Percentiles rank a stretch among this genome's conserved stretches.
Evolutionary conservation across 2,329 filamentous ascomycete genomes (phyloP).

Genomic region (Curvularia sp.): DNA sequence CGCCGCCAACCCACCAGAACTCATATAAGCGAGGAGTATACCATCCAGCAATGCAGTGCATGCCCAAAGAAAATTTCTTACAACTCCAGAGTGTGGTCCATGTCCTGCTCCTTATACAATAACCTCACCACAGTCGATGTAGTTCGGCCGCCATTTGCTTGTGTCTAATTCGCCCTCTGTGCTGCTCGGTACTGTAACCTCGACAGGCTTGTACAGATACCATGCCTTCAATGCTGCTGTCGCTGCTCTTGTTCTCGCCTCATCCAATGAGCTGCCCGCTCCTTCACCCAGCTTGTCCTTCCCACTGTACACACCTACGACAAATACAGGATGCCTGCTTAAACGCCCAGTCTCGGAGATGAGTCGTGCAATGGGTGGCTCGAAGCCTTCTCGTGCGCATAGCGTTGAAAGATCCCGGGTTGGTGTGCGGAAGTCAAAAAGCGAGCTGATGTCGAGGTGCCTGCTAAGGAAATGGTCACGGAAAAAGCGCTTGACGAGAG

Average conservation of each 20-base stretch:
- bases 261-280: slow-evolving; percentile 77
- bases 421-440: slow-evolving; percentile 87
- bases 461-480: slow-evolving; percentile 82
- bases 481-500: slow-evolving; percentile 82
- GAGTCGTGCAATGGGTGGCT: slow-evolving; percentile 82
- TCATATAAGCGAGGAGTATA: slow-evolving; percentile 30
- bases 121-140: slow-evolving; percentile 66
- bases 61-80: slow-evolving; percentile 13
- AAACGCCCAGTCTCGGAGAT: slow-evolving; percentile 88
- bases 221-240: slow-evolving; percentile 89
- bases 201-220: slow-evolving; percentile 89
- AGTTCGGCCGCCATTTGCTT: slow-evolving; percentile 61
- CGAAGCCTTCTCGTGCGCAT: slow-evolving; percentile 89
- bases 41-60: slow-evolving; percentile 19
- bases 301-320: slow-evolving; percentile 93
- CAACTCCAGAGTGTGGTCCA: slow-evolving; percentile 31
- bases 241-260: slow-evolving; percentile 79
- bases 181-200: slow-evolving; percentile 61
- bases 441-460: slow-evolving; percentile 73
- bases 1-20: slow-evolving; percentile 5
- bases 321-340: slow-evolving; percentile 86
- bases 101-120: slow-evolving; percentile 49
- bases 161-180: slow-evolving; percentile 48
- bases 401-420: slow-evolving; percentile 82
- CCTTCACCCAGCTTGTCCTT: slow-evolving; percentile 91